Evolutionary conservation across 1,284 basidiomycete species (phyloP).

Genomic region (Rhodotorula sp.): DNA sequence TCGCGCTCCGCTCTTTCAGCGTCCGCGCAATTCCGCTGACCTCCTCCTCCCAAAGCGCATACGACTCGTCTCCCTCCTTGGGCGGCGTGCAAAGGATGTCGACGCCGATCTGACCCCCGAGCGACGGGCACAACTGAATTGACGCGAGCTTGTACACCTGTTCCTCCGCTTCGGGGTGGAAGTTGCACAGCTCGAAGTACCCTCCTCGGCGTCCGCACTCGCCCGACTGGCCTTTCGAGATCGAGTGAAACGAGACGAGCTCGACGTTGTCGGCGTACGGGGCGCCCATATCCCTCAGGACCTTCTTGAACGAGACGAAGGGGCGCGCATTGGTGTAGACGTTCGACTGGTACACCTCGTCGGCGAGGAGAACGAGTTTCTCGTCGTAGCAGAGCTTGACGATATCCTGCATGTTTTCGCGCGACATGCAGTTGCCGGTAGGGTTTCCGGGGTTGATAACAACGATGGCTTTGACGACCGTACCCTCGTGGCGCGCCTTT

Average conservation of each 20-base stretch:
- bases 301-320: constrained; percentile 89
- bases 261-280: constrained; percentile 58
- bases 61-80: constrained; percentile 67
- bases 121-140: constrained; percentile 81
- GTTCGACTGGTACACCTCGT: constrained; percentile 94
- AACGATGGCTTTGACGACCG: constrained; percentile 73
- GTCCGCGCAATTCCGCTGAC: constrained; percentile 72
- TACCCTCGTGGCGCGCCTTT: constrained; percentile 64
- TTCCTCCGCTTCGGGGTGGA: constrained; percentile 69
- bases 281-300: constrained; percentile 63
- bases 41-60: constrained; percentile 74
- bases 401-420: constrained; percentile 67
- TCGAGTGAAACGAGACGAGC: constrained; percentile 90
- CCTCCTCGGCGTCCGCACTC: constrained; percentile 92
- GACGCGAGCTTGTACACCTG: constrained; percentile 93
- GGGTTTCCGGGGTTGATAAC: constrained; percentile 97
- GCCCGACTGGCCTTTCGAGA: constrained; percentile 88
- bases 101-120: constrained; percentile 85
- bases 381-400: constrained; percentile 78
- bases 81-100: constrained; percentile 88
- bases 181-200: constrained; percentile 86
- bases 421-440: constrained; percentile 76
- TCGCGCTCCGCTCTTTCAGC: constrained; percentile 65
- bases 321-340: constrained; percentile 69
- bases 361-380: constrained; percentile 81